Evolutionary conservation across 2,329 filamentous ascomycete species (phyloP).

Genomic region (Botrytis elliptica): DNA sequence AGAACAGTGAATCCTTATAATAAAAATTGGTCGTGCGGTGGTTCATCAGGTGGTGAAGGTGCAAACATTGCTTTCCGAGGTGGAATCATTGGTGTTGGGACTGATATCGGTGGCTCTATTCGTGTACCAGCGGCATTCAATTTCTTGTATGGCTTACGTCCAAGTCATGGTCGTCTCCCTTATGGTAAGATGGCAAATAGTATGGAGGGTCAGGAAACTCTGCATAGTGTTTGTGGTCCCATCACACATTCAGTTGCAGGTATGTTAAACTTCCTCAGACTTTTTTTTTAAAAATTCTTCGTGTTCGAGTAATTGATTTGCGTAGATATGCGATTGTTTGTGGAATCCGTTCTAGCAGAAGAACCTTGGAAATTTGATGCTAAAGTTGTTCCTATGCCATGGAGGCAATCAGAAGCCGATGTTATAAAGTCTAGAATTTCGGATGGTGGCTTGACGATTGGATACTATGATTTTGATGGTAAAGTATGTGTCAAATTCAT

Average conservation of each 20-base stretch:
- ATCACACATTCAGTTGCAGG: slow-evolving; percentile 44
- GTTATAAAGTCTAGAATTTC: slow-evolving; percentile 40
- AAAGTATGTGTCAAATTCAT: slow-evolving; percentile 29
- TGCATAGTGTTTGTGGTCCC: slow-evolving; percentile 40
- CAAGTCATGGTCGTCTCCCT: slow-evolving; percentile 34
- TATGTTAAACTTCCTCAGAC: slow-evolving; percentile 13
- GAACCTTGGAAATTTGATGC: slow-evolving; percentile 42
- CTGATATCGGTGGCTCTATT: slow-evolving; percentile 39
- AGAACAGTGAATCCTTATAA: slow-evolving; percentile 41
- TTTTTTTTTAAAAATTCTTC: slow-evolving; percentile 30
- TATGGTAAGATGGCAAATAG: slow-evolving; percentile 38
- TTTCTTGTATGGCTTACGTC: slow-evolving; percentile 42
- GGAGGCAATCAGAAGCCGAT: slow-evolving; percentile 36
- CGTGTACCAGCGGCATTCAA: slow-evolving; percentile 43
- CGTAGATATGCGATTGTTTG: slow-evolving; percentile 40
- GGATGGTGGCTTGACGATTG: slow-evolving; percentile 41
- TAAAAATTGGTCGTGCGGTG: slow-evolving; percentile 33
- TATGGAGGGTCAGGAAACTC: slow-evolving; percentile 46
- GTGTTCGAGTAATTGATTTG: slow-evolving; percentile 29
- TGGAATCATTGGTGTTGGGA: slow-evolving; percentile 37
- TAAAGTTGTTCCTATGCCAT: slow-evolving; percentile 46
- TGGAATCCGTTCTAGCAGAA: slow-evolving; percentile 39
- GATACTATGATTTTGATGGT: slow-evolving; percentile 40
- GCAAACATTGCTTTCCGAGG: slow-evolving; percentile 38
- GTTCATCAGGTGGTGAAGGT: slow-evolving; percentile 40